These are phyloP conservation scores for Silybum marianum DNA, from an alignment of 129 eudicot species.

Conservation along the genomic window DNA sequence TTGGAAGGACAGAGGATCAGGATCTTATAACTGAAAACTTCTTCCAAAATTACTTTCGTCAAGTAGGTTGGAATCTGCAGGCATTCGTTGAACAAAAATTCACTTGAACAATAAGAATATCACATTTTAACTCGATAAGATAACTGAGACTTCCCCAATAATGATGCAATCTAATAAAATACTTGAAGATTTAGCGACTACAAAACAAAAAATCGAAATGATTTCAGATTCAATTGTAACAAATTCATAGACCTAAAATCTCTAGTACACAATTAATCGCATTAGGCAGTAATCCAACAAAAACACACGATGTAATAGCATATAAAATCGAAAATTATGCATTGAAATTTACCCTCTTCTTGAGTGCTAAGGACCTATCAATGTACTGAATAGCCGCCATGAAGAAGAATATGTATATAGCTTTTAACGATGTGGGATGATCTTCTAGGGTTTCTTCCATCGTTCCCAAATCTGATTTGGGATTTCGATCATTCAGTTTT, in stretches of 20 bases:
- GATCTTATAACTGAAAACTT: background rate
- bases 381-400: constrained; percentile 48
- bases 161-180: too few species aligned
- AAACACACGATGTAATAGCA: background rate
- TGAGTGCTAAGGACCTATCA: constrained; percentile 45
- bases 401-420: constrained; percentile 52
- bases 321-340: background rate
- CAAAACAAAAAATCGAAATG: background rate
- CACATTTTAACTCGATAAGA: background rate
- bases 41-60: background rate
- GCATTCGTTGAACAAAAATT: background rate
- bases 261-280: background rate
- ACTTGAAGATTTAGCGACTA: background rate
- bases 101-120: background rate
- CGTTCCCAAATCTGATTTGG: background rate
- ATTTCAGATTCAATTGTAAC: background rate
- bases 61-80: background rate
- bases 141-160: background rate
- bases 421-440: constrained; percentile 46
- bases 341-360: constrained; percentile 44
- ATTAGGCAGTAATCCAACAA: background rate
- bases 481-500: constrained; percentile 11
- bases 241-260: background rate
- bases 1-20: background rate
- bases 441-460: constrained; percentile 44